Evolutionary conservation across 1,284 basidiomycete genomes (phyloP), one percentile per base, ranked within the genome.

Genomic region (Rugosomyces carneus): DNA sequence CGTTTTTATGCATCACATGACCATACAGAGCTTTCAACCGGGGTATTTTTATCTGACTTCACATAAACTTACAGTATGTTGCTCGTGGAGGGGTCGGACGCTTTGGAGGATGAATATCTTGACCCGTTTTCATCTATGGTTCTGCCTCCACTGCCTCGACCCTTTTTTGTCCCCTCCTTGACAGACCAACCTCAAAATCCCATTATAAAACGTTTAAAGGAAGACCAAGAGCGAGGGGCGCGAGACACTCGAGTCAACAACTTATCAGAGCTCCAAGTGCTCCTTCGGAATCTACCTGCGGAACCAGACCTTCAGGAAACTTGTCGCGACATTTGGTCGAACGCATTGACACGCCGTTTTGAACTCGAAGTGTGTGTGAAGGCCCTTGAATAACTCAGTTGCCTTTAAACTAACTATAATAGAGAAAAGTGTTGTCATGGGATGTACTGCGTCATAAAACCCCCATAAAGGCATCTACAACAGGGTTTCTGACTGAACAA

Each of bases 151-250:
- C 56, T 76, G 29, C 49, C 60, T 15, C 67, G 75, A 0, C 61
- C 51, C 13, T 87, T 87, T 59, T 78, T 73, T 50, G 65, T 88
- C 21, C 80, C 82, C 5, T 61, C 53, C 11, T 63, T 89, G 32
- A 63, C 70, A 15, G 76, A 88, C 48, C 78, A 75, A 53, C 85
- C 86, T 2, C 86, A 89, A 57, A 81, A 89, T 60, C 86, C 85
- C 1, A 86, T 89, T 49, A 67, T 89, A 59, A 76, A 81, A 36
- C 64, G 70, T 15, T 53, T 84, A 23, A 69, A 70, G 26, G 57
- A 67, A 9, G 51, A 60, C 3, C 23, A 46, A 26, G 36, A n/a
- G 13, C 26, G 40, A 24, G n/a, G 13, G 15, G n/a, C 5, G n/a
- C 31, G 31, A 16, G 13, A 15, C 8, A 15, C 15, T 15, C 16